These are phyloP conservation scores for Boletus rubropictus DNA, from an alignment of 768 basidiomycete genomes.

Conservation along the genomic window DNA sequence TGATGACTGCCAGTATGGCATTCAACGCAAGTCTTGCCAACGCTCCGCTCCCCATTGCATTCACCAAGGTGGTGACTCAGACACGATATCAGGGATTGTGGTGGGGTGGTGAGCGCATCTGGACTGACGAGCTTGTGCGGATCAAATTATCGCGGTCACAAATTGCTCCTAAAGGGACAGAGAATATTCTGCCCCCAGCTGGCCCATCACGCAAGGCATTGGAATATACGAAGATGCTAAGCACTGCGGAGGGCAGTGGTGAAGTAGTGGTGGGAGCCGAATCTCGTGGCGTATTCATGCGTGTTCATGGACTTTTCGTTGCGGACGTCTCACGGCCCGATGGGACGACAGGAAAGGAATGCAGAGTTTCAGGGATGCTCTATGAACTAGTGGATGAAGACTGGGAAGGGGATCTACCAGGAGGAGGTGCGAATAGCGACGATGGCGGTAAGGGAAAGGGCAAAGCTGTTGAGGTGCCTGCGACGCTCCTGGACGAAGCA, in stretches of 20 bases:
- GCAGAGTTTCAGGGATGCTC: slow-evolving; percentile 64
- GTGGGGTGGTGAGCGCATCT: slow-evolving; percentile 88
- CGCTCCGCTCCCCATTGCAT: slow-evolving; percentile 14
- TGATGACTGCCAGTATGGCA: slow-evolving; percentile 43
- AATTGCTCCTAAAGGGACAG: slow-evolving; percentile 61
- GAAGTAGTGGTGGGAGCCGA: slow-evolving; percentile 23
- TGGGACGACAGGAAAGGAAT: slow-evolving; percentile 46
- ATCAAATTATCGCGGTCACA: slow-evolving; percentile 63
- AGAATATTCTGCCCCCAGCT: slow-evolving; percentile 55
- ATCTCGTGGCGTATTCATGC: slow-evolving; percentile 64
- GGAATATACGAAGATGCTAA: slow-evolving; percentile 25
- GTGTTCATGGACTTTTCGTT: slow-evolving; percentile 57
- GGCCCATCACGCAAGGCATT: slow-evolving; percentile 40
- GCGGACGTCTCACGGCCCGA: slow-evolving; percentile 45
- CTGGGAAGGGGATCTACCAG: slow-evolving; percentile 44
- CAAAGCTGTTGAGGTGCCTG: slow-evolving; percentile 27
- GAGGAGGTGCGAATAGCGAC: slow-evolving; percentile 7
- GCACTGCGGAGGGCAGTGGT: background rate
- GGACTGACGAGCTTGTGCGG: slow-evolving; percentile 79
- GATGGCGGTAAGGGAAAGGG: slow-evolving; percentile 29
- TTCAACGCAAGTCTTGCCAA: slow-evolving; percentile 34
- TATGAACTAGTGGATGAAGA: slow-evolving; percentile 76
- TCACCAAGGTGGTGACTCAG: slow-evolving; percentile 38
- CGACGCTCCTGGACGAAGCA: slow-evolving; percentile 3
- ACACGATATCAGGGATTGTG: slow-evolving; percentile 74